Conservation (phyloP, 2,329 filamentous ascomycete species). For the Myriosclerotinia duriaeana region DNA sequence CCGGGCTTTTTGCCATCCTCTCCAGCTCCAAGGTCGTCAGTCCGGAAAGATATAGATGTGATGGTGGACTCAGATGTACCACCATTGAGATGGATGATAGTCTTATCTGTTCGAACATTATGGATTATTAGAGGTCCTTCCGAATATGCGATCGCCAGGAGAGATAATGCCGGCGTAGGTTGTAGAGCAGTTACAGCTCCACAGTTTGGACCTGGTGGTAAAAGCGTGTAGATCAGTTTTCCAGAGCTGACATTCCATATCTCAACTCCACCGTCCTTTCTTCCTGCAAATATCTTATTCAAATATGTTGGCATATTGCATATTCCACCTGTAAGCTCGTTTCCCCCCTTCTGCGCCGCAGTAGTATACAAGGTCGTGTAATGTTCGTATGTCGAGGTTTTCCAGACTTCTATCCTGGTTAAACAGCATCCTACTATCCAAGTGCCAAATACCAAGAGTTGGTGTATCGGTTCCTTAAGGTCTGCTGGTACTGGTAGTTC, state of each 20-base stretch:
- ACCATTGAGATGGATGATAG: conserved; percentile 66
- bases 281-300: conserved; percentile 92
- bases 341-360: conserved; percentile 56
- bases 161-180: conserved; percentile 76
- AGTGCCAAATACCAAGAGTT: conserved; percentile 80
- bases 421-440: conserved; percentile 83
- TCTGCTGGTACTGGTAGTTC: conserved; percentile 69
- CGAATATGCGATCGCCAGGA: conserved; percentile 85
- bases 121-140: conserved; percentile 77
- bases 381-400: conserved; percentile 76
- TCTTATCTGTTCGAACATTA: conserved; percentile 76
- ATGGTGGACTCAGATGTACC: conserved; percentile 65
- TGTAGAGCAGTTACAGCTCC: conserved; percentile 86
- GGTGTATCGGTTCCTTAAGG: conserved; percentile 67
- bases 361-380: conserved; percentile 76
- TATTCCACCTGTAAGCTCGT: conserved; percentile 73
- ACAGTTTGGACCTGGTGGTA: conserved; percentile 69
- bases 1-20: conserved; percentile 81
- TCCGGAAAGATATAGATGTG: conserved; percentile 84
- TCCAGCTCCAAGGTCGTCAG: conserved; percentile 83
- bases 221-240: conserved; percentile 86
- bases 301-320: conserved; percentile 91
- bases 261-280: conserved; percentile 84
- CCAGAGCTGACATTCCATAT: conserved; percentile 97
- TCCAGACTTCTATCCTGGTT: conserved; percentile 86